Conservation (phyloP, 345 rosid species). For the Eucalyptus pauciflora region DNA sequence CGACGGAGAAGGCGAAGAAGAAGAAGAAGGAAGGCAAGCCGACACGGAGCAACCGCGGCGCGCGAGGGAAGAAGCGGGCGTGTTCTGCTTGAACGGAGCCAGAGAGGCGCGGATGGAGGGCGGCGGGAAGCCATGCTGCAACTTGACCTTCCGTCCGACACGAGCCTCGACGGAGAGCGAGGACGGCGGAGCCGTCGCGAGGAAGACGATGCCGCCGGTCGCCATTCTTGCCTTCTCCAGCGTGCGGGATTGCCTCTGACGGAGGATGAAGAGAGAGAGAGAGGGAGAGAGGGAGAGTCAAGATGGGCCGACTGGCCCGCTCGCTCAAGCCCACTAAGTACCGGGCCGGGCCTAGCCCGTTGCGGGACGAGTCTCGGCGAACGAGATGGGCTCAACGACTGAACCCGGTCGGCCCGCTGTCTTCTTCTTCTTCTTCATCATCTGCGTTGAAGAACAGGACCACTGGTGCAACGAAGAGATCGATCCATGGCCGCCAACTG, state of each 20-base stretch:
- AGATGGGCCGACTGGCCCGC: background rate
- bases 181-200: background rate
- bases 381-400: background rate
- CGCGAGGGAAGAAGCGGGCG: background rate
- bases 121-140: background rate
- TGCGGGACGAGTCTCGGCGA: too few relatives aligned
- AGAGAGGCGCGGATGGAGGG: background rate
- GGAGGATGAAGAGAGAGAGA: background rate
- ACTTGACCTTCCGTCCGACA: background rate
- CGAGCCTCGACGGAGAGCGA: background rate
- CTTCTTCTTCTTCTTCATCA: background rate
- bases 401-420: background rate
- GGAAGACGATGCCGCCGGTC: background rate
- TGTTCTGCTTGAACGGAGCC: background rate
- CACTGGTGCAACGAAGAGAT: too few relatives aligned
- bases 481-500: background rate
- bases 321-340: background rate
- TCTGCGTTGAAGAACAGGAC: background rate
- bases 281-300: background rate
- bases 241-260: background rate
- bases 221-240: background rate
- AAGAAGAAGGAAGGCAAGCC: background rate
- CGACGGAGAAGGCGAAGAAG: background rate
- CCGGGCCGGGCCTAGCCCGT: background rate
- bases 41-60: background rate